phyloP scores from a whole-genome alignment of 2,329 filamentous ascomycete species.

The Colletotrichum sp. region DNA sequence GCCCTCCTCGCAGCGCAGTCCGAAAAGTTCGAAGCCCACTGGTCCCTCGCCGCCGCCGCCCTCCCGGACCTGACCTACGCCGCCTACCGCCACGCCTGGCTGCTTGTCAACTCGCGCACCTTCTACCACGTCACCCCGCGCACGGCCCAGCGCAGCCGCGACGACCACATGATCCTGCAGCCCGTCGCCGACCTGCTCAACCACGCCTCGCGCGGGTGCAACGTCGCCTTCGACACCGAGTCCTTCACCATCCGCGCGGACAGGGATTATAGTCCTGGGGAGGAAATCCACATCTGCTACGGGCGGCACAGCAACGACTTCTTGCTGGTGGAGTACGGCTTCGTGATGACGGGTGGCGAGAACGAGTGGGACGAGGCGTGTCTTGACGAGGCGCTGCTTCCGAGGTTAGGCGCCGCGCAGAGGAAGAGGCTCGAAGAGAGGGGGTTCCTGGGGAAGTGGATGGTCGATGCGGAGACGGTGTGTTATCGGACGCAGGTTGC shows the following conservation, averaged over 20 bases:
- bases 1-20: conserved; percentile 59
- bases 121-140: conserved; percentile 61
- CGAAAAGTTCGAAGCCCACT: conserved; percentile 45
- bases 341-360: conserved; percentile 46
- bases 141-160: conserved; percentile 45
- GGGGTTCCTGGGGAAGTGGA: conserved; percentile 57
- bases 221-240: conserved; percentile 52
- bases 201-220: conserved; percentile 54
- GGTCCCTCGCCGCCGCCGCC: conserved; percentile 34
- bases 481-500: conserved; percentile 64
- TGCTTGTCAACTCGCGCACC: conserved; percentile 66
- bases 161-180: conserved; percentile 72
- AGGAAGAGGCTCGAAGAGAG: conserved; percentile 44
- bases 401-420: conserved; percentile 37
- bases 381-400: conserved; percentile 53
- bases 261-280: conserved; percentile 55
- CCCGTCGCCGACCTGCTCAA: conserved; percentile 79
- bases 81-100: conserved; percentile 60
- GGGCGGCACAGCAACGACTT: conserved; percentile 76
- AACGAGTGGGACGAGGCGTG: conserved; percentile 58
- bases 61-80: conserved; percentile 37
- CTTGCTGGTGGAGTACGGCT: conserved; percentile 71
- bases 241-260: conserved; percentile 62
- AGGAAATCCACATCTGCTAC: conserved; percentile 74
- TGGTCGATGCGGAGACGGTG: conserved; percentile 52